Evolutionary conservation across 306 rosid species (phyloP).

Genomic region (Abrus precatorius): DNA sequence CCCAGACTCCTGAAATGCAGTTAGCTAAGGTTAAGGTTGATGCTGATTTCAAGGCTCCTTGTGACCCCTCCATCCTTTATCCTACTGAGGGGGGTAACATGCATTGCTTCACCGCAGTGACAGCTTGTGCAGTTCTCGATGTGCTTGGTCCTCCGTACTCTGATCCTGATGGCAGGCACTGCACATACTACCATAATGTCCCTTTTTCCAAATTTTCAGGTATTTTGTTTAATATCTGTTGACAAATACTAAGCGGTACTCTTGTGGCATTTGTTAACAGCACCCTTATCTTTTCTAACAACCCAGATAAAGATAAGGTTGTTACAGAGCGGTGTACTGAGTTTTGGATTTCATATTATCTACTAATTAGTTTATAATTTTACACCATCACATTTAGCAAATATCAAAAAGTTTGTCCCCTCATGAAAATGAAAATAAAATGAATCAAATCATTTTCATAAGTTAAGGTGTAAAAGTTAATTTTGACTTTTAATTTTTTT

Average conservation of each 20-base stretch:
- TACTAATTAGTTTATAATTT: neutral
- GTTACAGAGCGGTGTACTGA: neutral
- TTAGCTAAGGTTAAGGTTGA: constrained; percentile 87
- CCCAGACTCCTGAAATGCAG: constrained; percentile 49
- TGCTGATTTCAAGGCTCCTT: constrained; percentile 72
- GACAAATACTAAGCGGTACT: neutral
- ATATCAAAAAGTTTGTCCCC: too few species aligned
- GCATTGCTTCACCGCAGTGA: constrained; percentile 94
- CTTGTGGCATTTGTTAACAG: neutral
- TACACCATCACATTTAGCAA: neutral
- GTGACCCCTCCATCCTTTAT: constrained; percentile 78
- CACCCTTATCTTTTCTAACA: neutral
- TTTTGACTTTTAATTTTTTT: too few species aligned
- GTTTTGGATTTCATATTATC: neutral
- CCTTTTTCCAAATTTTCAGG: constrained; percentile 74
- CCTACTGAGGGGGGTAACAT: constrained; percentile 95
- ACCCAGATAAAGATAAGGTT: neutral
- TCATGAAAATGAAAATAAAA: too few species aligned
- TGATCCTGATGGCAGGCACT: constrained; percentile 88
- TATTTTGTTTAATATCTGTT: constrained; percentile 38
- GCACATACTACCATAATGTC: constrained; percentile 70
- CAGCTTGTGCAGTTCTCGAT: constrained; percentile 90
- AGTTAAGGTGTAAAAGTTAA: too few species aligned
- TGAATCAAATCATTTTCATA: too few species aligned
- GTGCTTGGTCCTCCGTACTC: constrained; percentile 96